Evolutionary conservation across 2,329 filamentous ascomycete genomes (phyloP), one percentile per base, ranked within the genome.

Genomic region (Cercospora berteroae): DNA sequence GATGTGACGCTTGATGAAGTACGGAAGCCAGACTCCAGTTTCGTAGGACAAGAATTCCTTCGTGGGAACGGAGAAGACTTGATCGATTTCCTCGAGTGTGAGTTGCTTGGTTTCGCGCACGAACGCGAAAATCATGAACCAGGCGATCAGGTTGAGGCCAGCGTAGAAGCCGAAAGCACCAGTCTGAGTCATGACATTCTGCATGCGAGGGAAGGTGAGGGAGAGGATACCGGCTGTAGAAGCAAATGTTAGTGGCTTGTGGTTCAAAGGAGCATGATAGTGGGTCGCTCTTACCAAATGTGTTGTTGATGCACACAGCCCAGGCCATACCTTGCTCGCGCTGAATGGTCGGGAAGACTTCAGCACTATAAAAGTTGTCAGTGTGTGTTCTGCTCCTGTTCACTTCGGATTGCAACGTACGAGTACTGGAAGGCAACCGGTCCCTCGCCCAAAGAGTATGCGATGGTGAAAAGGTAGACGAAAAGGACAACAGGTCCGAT

Each of bases 161-260:
- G 85, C 86, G 73, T 88, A 88, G 81, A 84, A 87, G 8, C 81
- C 81, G 69, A 87, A 74, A 29, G 87, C 86, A 9, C 85, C 85
- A 4, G 83, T 82, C 2, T 83, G 80, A 12, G 80, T 84, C 79
- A 87, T 81, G 13, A 80, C 83, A 16, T 67, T 71, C 29, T 82
- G 74, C 78, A 84, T 83, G 16, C 80, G 80, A 4, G 83, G 83
- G 75, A 85, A 85, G 0, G 83, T 79, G 67, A 79, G 67, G 66
- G 71, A 72, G 16, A 79, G 74, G 57, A 79, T 68, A 63, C 77
- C 77, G 63, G 78, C 76, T 73, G 78, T 16, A 84, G 75, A 68
- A 83, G n/a, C n/a, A n/a, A n/a, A n/a, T n/a, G n/a, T n/a, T n/a
- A n/a, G n/a, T n/a, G n/a, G n/a, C n/a, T n/a, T n/a, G n/a, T n/a